Evolutionary conservation across 1,284 basidiomycete genomes (phyloP), one percentile per base, ranked within the genome.

Genomic region (Pterulicium gracile): DNA sequence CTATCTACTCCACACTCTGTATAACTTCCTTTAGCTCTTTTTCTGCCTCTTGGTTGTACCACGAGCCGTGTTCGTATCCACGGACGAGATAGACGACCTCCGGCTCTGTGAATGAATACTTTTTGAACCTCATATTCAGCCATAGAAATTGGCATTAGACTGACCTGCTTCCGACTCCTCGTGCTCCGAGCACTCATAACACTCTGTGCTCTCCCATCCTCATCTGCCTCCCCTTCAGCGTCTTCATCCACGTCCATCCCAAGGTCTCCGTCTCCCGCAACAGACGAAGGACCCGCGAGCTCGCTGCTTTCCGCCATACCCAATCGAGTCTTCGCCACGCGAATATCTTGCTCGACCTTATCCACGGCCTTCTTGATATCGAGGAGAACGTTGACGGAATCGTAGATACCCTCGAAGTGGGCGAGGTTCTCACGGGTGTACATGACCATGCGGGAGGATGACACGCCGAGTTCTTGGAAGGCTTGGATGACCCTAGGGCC

Each of bases 311-410:
- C 71, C 46, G 69, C 66, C 53, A 76, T 65, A n/a, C 79, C 80
- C 21, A 87, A 63, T 49, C 87, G 77, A 44, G 72, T 75, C 56
- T 77, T 81, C 50, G 84, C 59, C 2, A 85, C 75, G 46, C 78
- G 66, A 39, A 92, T 77, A 55, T 97, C 93, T 57, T 86, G 82
- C 23, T 93, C 88, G 4, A 85, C 75, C 55, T 83, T 79, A 60
- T 96, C 92, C 18, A 88, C 76, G n/a, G 81, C 69, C 55, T 87
- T 84, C 70, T 95, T 96, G 52, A 82, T 82, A 54, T 97, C 92
- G 13, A 94, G 72, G 54, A 96, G 64, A 14, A 77, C 69, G 2
- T 73, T 72, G 0, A 88, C 77, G 1, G 87, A 79, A 3, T 81
- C 77, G 22, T 94, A 59, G 13, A 96, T 63, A 3, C 70, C 67